Evolutionary conservation across 1,284 basidiomycete genomes (phyloP).

Genomic region (Puccinia horiana): DNA sequence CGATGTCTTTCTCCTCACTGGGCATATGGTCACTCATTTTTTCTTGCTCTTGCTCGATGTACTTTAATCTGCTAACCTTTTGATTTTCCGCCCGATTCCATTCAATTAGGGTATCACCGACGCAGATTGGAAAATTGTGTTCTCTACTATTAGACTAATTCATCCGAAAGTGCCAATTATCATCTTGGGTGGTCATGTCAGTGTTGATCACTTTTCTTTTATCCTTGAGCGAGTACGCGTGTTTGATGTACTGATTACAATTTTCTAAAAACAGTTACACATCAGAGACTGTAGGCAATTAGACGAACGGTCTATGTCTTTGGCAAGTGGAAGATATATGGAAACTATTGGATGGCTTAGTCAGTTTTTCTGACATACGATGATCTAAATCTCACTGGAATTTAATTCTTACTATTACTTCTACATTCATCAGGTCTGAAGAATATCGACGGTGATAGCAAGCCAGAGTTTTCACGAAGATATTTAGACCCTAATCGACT

Average conservation of each 20-base stretch:
- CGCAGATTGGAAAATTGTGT: slow-evolving; percentile 69
- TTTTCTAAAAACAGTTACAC: slow-evolving; percentile 65
- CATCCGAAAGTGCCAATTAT: slow-evolving; percentile 75
- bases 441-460: slow-evolving; percentile 44
- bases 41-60: slow-evolving; percentile 51
- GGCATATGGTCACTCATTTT: slow-evolving; percentile 60
- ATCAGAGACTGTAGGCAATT: slow-evolving; percentile 73
- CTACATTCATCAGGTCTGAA: slow-evolving; percentile 50
- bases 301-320: slow-evolving; percentile 68
- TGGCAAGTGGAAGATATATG: slow-evolving; percentile 82
- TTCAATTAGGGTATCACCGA: slow-evolving; percentile 54
- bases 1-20: slow-evolving; percentile 74
- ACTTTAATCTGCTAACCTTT: slow-evolving; percentile 62
- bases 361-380: slow-evolving; percentile 7
- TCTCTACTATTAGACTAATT: slow-evolving; percentile 70
- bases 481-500: slow-evolving; percentile 74
- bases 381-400: neutral
- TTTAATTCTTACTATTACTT: neutral
- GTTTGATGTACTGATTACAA: slow-evolving; percentile 26
- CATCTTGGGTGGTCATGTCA: slow-evolving; percentile 69
- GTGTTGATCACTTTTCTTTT: slow-evolving; percentile 17
- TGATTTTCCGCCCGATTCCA: neutral
- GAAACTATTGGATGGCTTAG: slow-evolving; percentile 72
- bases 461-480: slow-evolving; percentile 68
- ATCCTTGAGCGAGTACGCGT: slow-evolving; percentile 14